Evolutionary conservation across 495 filamentous ascomycete genomes (phyloP), one percentile per base, ranked within the genome.

Genomic region (Geoglossum glabrum): DNA sequence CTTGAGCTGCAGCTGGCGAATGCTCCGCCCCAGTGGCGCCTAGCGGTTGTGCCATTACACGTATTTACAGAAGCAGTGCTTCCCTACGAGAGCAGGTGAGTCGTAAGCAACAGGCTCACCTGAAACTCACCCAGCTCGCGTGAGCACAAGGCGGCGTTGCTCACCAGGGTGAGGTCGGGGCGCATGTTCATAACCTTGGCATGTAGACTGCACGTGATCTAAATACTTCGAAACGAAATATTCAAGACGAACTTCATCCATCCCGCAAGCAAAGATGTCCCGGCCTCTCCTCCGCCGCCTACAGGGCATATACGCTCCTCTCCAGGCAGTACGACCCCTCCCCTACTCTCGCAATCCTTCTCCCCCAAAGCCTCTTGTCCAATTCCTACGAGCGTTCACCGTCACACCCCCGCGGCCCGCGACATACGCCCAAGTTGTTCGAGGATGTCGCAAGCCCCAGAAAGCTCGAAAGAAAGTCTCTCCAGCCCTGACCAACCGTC

Each of bases 381-480:
- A 58, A n/a, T n/a, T n/a, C n/a, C n/a, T n/a, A 8, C 61, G 60
- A 40, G 11, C 28, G 9, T 64, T 64, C 61, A 61, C 61, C 28
- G 56, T 38, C 60, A 61, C 63, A 21, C 36, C 57, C 9, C 30
- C 59, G 10, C 17, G 21, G 15, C n/a, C 15, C 10, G 66, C 68
- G 30, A 74, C 71, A n/a, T 66, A 67, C 59, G 71, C 68, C 61
- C 71, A 74, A 64, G 69, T 74, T 36, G 47, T 67, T 5, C 75
- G 87, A 66, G 85, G 84, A 60, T 89, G 86, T 64, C 86, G 92
- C 50, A 76, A 75, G 55, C 68, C 76, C 6, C 84, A 94, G 70
- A 76, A 74, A 45, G 85, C 84, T 1, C 87, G 92, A 57, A 87
- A 93, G 64, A 73, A 82, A 60, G 78, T 84, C 46, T 96, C 90